Conservation (phyloP, 2,329 filamentous ascomycete genomes). For the Hymenoscyphus fructigenus region DNA sequence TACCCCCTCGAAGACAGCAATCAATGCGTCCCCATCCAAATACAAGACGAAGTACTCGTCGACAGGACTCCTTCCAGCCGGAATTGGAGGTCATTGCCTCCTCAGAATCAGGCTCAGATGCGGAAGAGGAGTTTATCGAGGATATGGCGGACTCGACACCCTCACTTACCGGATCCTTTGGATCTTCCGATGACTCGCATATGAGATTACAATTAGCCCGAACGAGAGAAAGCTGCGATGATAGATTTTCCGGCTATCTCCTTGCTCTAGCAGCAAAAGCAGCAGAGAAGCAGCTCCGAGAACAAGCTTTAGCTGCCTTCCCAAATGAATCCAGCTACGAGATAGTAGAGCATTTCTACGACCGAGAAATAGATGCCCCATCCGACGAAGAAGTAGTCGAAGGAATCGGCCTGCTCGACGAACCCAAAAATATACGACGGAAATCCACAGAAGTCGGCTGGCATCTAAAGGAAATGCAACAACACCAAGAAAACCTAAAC, state of each 20-base stretch:
- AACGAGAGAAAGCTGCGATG: slow-evolving; percentile 70
- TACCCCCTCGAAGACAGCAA: slow-evolving; percentile 41
- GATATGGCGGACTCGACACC: slow-evolving; percentile 31
- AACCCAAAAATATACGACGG: slow-evolving; percentile 25
- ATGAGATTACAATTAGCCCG: slow-evolving; percentile 42
- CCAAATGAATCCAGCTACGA: slow-evolving; percentile 58
- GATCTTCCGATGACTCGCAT: slow-evolving; percentile 36
- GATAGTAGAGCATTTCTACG: slow-evolving; percentile 39
- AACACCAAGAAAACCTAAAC: slow-evolving; percentile 36
- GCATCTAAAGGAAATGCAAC: slow-evolving; percentile 37
- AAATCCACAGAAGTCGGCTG: slow-evolving; percentile 36
- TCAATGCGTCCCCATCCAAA: slow-evolving; percentile 44
- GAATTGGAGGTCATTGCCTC: slow-evolving; percentile 39
- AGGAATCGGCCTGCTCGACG: slow-evolving; percentile 33
- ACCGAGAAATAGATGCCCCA: slow-evolving; percentile 34
- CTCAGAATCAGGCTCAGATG: slow-evolving; percentile 43
- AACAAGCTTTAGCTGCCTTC: slow-evolving; percentile 73
- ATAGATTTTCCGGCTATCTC: slow-evolving; percentile 72
- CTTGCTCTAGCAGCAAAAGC: slow-evolving; percentile 77
- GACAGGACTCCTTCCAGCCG: slow-evolving; percentile 41
- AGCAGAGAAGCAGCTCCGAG: slow-evolving; percentile 76
- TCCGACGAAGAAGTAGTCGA: slow-evolving; percentile 37
- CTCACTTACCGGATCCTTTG: slow-evolving; percentile 34
- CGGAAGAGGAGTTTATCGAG: slow-evolving; percentile 35
- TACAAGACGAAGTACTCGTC: slow-evolving; percentile 41